phyloP scores from a whole-genome alignment of 352 stramenopile species.

The Phytophthora sansomeana region DNA sequence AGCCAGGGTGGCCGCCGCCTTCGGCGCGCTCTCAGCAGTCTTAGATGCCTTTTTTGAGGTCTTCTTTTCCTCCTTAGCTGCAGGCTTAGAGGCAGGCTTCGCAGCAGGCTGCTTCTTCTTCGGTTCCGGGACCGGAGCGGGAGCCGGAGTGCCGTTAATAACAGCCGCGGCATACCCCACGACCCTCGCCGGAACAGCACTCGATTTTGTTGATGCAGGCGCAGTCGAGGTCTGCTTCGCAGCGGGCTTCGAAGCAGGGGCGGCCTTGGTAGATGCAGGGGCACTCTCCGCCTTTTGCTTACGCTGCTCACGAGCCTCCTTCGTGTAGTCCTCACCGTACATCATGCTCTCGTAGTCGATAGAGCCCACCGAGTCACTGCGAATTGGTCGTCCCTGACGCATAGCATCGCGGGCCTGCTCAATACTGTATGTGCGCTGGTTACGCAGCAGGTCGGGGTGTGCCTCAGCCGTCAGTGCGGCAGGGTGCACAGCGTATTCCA shows the following conservation, averaged over 20 bases:
- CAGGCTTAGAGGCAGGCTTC: slow-evolving; percentile 43
- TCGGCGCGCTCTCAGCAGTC: slow-evolving; percentile 30
- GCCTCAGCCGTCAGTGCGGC: slow-evolving; percentile 77
- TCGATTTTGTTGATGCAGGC: slow-evolving; percentile 21
- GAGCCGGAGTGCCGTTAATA: slow-evolving; percentile 76
- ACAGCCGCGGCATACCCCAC: slow-evolving; percentile 80
- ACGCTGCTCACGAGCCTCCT: slow-evolving; percentile 80
- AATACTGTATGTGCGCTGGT: slow-evolving; percentile 94
- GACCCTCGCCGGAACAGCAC: slow-evolving; percentile 46
- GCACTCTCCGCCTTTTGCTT: slow-evolving; percentile 44
- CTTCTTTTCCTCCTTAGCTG: slow-evolving; percentile 58
- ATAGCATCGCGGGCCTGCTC: slow-evolving; percentile 92
- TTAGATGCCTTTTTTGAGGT: slow-evolving; percentile 52
- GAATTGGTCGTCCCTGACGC: slow-evolving; percentile 89
- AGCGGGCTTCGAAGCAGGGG: slow-evolving; percentile 13
- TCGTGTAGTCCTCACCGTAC: slow-evolving; percentile 92
- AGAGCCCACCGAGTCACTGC: slow-evolving; percentile 87
- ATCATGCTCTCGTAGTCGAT: slow-evolving; percentile 92
- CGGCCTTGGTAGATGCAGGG: slow-evolving; percentile 12
- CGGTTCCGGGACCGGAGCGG: slow-evolving; percentile 40
- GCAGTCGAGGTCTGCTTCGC: slow-evolving; percentile 22
- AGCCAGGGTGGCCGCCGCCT: slow-evolving; percentile 28
- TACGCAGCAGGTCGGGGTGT: slow-evolving; percentile 88
- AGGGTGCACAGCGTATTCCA: slow-evolving; percentile 86
- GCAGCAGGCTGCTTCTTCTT: slow-evolving; percentile 61